phyloP scores from a whole-genome alignment of 441 rosid genomes.

The Populus hybrid region DNA sequence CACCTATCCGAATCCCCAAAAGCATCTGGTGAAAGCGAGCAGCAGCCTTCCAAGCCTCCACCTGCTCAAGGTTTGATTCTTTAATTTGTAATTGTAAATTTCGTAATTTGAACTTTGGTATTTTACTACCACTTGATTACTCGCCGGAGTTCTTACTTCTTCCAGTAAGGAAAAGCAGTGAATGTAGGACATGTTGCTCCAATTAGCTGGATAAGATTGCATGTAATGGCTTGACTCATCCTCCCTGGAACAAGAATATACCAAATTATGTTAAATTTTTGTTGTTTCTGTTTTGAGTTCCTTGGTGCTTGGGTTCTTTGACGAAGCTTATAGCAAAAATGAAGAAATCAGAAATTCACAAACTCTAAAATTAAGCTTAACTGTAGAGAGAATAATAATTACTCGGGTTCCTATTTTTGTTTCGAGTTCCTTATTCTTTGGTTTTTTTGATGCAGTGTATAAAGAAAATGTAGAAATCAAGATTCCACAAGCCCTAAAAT shows the following conservation, averaged over 20 bases:
- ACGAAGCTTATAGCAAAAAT: background rate
- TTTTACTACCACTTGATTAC: too few relatives aligned
- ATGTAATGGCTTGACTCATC: background rate
- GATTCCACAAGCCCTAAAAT: too few relatives aligned
- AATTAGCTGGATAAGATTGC: background rate
- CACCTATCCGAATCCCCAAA: constrained; percentile 19
- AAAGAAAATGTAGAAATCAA: too few relatives aligned
- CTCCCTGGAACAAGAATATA: background rate
- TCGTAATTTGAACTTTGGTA: too few relatives aligned
- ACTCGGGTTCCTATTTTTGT: background rate
- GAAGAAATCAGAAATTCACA: background rate
- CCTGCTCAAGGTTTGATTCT: background rate
- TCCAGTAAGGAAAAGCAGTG: background rate
- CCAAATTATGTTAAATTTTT: background rate
- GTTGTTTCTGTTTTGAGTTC: background rate
- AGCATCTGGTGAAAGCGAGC: constrained; percentile 11
- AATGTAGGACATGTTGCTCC: background rate
- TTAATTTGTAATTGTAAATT: background rate
- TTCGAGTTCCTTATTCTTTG: too few relatives aligned
- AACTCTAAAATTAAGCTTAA: background rate
- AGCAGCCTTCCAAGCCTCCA: constrained; percentile 8
- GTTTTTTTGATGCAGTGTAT: too few relatives aligned
- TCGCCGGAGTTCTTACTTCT: background rate
- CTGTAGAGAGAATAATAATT: background rate
- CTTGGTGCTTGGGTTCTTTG: background rate